Percentiles rank a stretch among this genome's conserved stretches.
Evolutionary conservation across 495 filamentous ascomycete genomes (phyloP).

Genomic region (Annulohypoxylon moriforme): DNA sequence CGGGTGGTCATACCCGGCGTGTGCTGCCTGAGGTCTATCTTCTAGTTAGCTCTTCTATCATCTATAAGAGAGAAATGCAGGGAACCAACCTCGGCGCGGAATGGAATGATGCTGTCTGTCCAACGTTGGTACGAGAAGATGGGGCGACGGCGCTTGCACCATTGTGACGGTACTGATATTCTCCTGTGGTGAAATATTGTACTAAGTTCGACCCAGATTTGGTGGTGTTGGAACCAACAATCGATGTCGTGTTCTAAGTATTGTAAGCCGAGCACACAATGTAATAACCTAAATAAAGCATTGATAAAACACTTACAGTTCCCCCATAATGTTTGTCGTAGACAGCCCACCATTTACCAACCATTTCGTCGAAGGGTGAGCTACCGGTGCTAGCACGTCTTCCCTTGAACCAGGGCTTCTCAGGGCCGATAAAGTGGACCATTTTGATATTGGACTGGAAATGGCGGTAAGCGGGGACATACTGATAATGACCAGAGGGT

Average conservation of each 20-base stretch:
- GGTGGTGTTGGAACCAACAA: neutral
- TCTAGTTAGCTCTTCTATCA: conserved; percentile 34
- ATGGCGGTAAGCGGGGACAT: conserved; percentile 92
- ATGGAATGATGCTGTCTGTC: conserved; percentile 45
- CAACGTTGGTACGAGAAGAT: conserved; percentile 35
- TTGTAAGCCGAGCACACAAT: conserved; percentile 12
- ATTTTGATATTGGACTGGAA: conserved; percentile 87
- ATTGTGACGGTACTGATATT: conserved; percentile 57
- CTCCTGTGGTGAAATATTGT: conserved; percentile 64
- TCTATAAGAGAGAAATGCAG: neutral
- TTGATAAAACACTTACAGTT: conserved; percentile 56
- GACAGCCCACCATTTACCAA: conserved; percentile 89
- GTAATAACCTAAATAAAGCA: neutral
- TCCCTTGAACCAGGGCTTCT: conserved; percentile 88
- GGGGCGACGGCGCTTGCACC: conserved; percentile 42
- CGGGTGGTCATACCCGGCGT: conserved; percentile 78
- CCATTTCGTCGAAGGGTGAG: conserved; percentile 81
- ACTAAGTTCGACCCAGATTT: conserved; percentile 50
- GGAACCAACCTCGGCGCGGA: conserved; percentile 53
- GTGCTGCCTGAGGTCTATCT: conserved; percentile 71
- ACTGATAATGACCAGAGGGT: conserved; percentile 93
- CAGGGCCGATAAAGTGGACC: conserved; percentile 91
- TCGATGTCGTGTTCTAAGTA: conserved; percentile 21
- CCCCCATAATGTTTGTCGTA: conserved; percentile 85
- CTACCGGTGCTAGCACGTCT: conserved; percentile 65